phyloP scores from a whole-genome alignment of 208 protist species.

The Trypanosoma cruzi region DNA sequence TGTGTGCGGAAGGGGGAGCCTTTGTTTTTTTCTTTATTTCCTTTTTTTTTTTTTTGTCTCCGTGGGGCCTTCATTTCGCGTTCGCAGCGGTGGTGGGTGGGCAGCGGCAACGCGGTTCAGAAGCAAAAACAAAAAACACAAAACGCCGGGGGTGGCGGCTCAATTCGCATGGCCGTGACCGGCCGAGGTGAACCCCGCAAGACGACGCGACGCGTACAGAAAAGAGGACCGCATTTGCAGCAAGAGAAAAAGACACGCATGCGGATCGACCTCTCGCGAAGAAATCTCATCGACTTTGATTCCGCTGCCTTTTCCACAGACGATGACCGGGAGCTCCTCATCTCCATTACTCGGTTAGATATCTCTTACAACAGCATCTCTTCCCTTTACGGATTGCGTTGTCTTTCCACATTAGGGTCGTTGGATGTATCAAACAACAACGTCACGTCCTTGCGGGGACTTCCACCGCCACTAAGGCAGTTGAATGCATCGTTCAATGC shows the following conservation, averaged over 20 bases:
- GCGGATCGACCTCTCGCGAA: constrained; percentile 55
- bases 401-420: constrained; percentile 43
- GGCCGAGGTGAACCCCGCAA: constrained; percentile 4
- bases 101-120: background rate
- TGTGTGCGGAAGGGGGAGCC: background rate
- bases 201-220: constrained; percentile 7
- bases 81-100: background rate
- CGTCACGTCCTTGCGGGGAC: constrained; percentile 46
- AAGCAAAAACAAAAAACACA: background rate
- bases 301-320: constrained; percentile 57
- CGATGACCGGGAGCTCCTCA: constrained; percentile 46
- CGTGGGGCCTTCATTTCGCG: background rate
- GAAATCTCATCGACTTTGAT: constrained; percentile 71
- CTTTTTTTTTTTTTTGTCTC: background rate
- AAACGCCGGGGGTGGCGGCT: too few relatives aligned
- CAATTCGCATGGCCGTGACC: constrained; percentile 12
- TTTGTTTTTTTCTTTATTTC: background rate
- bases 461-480: constrained; percentile 22
- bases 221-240: background rate
- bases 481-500: constrained; percentile 34
- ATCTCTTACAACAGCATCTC: constrained; percentile 74
- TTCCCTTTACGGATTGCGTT: constrained; percentile 46
- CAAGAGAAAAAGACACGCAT: constrained; percentile 16
- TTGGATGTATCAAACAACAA: constrained; percentile 83
- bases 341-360: constrained; percentile 58